Base-by-base conservation (phyloP, 2,329 filamentous ascomycete species). In the Botryosphaeria dothidea region DNA sequence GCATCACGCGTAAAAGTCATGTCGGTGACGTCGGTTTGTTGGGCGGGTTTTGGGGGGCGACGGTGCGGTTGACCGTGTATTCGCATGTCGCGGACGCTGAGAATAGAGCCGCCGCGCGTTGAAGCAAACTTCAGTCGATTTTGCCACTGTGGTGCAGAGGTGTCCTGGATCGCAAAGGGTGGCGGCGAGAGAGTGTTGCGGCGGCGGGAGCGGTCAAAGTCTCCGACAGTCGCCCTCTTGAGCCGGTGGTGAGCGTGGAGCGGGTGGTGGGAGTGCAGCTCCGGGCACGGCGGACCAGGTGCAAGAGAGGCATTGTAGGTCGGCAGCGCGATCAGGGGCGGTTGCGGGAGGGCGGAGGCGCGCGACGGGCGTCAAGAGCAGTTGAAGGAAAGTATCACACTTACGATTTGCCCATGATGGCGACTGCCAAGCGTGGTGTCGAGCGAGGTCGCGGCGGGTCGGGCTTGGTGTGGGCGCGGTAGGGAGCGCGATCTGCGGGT, bases 391-490 rank as follows among this genome's bases (percentile, higher is more conserved):
- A 61, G 43, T 36, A 25, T 43, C 60, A 52, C 64, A 58, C 76
- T 78, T 75, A 78, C 76, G 75, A 77, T 77, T 78, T 78, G 70
- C 76, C 76, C 76, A 78, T 78, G 70, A 38, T 51, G 51, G 48
- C 49, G 23, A 25, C 17, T 60, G 56, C 56, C 56, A 60, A 60
- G 56, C 56, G 56, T 45, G 61, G 49, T 52, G 60, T 51, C 21
- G 8, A 31, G 38, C 19, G 61, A n/a, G 46, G 49, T 54, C 19
- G 64, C 46, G 25, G 48, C 21, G 38, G 38, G 38, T 36, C 15
- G 62, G 36, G 65, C 48, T 57, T 45, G 64, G 66, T 43, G 68
- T 52, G 63, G 52, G 46, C 36, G 41, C 36, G 49, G 9, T 34
- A 41, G 29, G 34, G 27, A 36, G 38, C 25, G 38, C 41, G 46